These are phyloP conservation scores for Nannizzia gypsea DNA, from an alignment of 2,329 filamentous ascomycete species.

Conservation along the genomic window DNA sequence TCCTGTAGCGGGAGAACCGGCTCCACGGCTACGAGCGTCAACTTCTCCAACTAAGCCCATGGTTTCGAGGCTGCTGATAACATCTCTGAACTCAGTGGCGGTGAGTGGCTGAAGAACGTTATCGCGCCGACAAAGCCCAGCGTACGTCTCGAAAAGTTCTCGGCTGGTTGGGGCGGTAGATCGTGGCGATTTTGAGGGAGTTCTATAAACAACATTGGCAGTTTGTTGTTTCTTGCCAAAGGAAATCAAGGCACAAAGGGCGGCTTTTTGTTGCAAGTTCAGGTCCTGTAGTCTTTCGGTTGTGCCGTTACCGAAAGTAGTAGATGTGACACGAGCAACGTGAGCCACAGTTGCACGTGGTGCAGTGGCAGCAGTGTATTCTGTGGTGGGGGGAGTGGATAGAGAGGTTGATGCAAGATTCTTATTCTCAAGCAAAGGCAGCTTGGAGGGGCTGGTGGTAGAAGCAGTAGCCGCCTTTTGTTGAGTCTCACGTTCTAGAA, in stretches of 20 bases:
- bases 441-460: slow-evolving; percentile 55
- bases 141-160: slow-evolving; percentile 73
- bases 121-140: slow-evolving; percentile 68
- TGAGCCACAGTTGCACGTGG: slow-evolving; percentile 83
- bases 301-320: slow-evolving; percentile 81
- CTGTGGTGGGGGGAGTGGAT: slow-evolving; percentile 34
- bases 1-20: slow-evolving; percentile 35
- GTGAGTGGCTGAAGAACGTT: slow-evolving; percentile 83
- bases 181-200: slow-evolving; percentile 49
- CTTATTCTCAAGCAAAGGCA: slow-evolving; percentile 65
- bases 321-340: slow-evolving; percentile 79
- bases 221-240: slow-evolving; percentile 55
- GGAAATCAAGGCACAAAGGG: slow-evolving; percentile 75
- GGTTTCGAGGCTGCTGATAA: slow-evolving; percentile 79
- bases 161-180: slow-evolving; percentile 67
- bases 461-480: slow-evolving; percentile 46
- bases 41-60: slow-evolving; percentile 63
- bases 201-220: slow-evolving; percentile 14
- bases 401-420: slow-evolving; percentile 53
- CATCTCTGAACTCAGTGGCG: slow-evolving; percentile 85
- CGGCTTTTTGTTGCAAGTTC: slow-evolving; percentile 93
- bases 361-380: slow-evolving; percentile 63
- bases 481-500: slow-evolving; percentile 74
- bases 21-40: slow-evolving; percentile 57
- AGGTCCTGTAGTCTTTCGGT: slow-evolving; percentile 72